Conservation (phyloP, 108 stramenopile species). For the Cyclotella kingstonii region DNA sequence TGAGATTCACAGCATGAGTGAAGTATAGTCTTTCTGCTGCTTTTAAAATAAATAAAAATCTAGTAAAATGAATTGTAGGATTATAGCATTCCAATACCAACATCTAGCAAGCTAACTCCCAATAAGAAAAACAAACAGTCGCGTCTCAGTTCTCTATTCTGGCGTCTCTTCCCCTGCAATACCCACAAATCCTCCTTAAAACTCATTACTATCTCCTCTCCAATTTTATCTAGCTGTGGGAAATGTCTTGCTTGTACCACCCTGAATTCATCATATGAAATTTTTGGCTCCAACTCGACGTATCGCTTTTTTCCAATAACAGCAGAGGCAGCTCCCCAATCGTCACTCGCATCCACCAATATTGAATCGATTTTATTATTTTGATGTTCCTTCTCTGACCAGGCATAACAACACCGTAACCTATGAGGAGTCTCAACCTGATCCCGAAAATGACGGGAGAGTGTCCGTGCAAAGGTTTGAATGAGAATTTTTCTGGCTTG, state of each 20-base stretch:
- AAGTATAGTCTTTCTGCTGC: too few relatives aligned
- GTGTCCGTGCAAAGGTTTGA: slow-evolving; percentile 54
- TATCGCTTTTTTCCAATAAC: slow-evolving; percentile 76
- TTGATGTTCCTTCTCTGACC: slow-evolving; percentile 88
- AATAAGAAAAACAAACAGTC: slow-evolving; percentile 70
- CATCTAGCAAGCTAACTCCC: slow-evolving; percentile 71
- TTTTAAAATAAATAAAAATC: not conserved
- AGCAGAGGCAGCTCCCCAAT: slow-evolving; percentile 45
- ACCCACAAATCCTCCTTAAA: slow-evolving; percentile 85
- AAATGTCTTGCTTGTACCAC: slow-evolving; percentile 77
- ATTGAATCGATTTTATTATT: slow-evolving; percentile 74
- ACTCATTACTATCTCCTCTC: slow-evolving; percentile 67
- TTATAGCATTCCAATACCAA: slow-evolving; percentile 40
- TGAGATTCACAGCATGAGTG: too few relatives aligned
- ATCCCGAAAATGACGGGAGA: slow-evolving; percentile 67
- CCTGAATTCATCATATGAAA: slow-evolving; percentile 76
- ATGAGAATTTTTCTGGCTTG: slow-evolving; percentile 50
- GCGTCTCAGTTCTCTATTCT: slow-evolving; percentile 61
- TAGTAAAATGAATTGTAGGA: too few relatives aligned
- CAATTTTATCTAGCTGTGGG: slow-evolving; percentile 74
- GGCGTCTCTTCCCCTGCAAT: slow-evolving; percentile 72
- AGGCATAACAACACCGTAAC: slow-evolving; percentile 85
- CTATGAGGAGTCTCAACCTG: slow-evolving; percentile 87
- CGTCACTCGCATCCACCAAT: slow-evolving; percentile 62
- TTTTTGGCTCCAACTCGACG: slow-evolving; percentile 85